Base-by-base conservation (phyloP, 176 grass and related monocot species). In the Musa beccarii region DNA sequence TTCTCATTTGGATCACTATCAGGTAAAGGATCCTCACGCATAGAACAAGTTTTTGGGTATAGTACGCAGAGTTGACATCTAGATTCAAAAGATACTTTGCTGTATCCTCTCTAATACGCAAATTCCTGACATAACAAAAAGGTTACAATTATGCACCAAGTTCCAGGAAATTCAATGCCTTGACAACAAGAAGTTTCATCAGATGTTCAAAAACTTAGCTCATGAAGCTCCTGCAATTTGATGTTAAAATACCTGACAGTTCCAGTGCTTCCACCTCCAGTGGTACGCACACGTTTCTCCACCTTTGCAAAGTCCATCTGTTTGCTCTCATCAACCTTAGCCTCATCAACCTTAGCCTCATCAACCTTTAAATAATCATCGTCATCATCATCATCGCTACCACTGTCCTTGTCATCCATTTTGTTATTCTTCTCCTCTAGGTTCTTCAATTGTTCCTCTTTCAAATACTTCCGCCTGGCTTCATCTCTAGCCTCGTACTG, bases 241-340 rank as follows among this genome's bases (percentile, higher is more conserved):
- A 43, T 43, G 34, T 43, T 43, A 43, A 72, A 81, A 20, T 79
- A 92, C 89, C 92, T 97, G 11, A 98, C 90, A 76, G 94, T 98
- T 84, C 90, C 95, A 13, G 95, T 98, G 83, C 95, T 98, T 73
- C 95, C 95, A 89, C 90, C 95, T 23, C 95, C 90, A 11, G 90
- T 98, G 63, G 95, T 98, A 68, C 90, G 86, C 24, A 98, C 95
- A 85, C 90, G 84, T 64, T 98, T 98, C 86, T 94, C 90, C 51
- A 98, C 95, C 83, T 98, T 98, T 28, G 95, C 90, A 56, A 98
- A 98, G 62, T 98, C 95, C 95, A 94, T 98, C 55, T 98, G 95
- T 19, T 86, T 85, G 69, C 90, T 93, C 84, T 98, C 95, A 59
- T 94, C 95, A 57, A 98, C 95, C 84, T 93, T 98, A 54, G 95